Percentiles rank a stretch among this genome's conserved stretches.
phyloP scores from a whole-genome alignment of 2,329 filamentous ascomycete genomes.

The Cladophialophora exuberans region DNA sequence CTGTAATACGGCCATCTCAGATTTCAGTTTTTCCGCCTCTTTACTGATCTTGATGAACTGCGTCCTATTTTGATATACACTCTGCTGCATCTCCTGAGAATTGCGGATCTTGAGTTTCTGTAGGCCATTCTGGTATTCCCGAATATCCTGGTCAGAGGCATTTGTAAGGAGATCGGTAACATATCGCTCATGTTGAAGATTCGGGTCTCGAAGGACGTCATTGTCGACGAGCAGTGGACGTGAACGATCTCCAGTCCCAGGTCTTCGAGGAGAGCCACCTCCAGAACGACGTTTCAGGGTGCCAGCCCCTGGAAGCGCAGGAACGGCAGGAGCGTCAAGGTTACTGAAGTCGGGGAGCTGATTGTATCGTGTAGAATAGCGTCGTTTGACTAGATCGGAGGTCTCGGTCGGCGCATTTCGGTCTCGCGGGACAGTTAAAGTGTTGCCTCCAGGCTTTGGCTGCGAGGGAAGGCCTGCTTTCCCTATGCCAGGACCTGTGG shows the following conservation, averaged over 20 bases:
- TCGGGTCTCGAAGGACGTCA: conserved; percentile 77
- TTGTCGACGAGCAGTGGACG: conserved; percentile 72
- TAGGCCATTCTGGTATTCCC: conserved; percentile 75
- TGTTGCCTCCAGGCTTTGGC: conserved; percentile 43
- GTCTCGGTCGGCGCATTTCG: conserved; percentile 46
- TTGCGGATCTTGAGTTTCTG: conserved; percentile 77
- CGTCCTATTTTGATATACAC: conserved; percentile 93
- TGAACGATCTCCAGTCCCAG: conserved; percentile 52
- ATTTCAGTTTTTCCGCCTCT: conserved; percentile 96
- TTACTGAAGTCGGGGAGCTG: conserved; percentile 72
- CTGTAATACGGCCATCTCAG: conserved; percentile 88
- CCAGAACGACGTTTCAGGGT: conserved; percentile 52
- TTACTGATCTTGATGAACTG: conserved; percentile 99
- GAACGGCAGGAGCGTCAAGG: conserved; percentile 70
- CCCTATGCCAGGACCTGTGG: conserved; percentile 42
- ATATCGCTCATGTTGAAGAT: conserved; percentile 76
- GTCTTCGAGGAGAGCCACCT: conserved; percentile 57
- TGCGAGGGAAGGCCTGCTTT: conserved; percentile 34
- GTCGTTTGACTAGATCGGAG: conserved; percentile 85
- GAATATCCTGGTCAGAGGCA: conserved; percentile 84
- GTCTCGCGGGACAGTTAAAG: conserved; percentile 40
- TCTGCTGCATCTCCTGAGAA: conserved; percentile 84
- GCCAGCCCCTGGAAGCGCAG: conserved; percentile 55
- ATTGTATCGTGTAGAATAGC: conserved; percentile 93
- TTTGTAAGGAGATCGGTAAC: conserved; percentile 72